Evolutionary conservation across 805 yeast species (phyloP).

Genomic region (Wickerhamomyces chambardii): DNA sequence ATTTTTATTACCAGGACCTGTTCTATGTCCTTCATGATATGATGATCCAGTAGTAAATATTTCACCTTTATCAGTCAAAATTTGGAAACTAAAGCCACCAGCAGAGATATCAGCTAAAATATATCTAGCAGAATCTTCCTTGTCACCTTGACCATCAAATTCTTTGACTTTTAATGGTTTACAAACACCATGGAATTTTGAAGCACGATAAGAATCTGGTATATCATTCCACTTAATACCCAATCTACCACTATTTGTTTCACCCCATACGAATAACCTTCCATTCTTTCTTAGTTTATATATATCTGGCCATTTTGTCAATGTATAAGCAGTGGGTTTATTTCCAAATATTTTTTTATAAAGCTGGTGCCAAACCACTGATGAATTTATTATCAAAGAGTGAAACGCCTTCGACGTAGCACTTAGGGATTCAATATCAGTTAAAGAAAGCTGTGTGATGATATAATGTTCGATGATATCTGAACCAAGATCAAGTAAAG

Average conservation of each 20-base stretch:
- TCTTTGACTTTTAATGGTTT: constrained; percentile 28
- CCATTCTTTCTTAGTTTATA: constrained; percentile 31
- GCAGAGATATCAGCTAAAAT: constrained; percentile 41
- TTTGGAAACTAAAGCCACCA: constrained; percentile 58
- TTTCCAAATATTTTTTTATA: constrained; percentile 36
- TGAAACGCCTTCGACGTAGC: constrained; percentile 29
- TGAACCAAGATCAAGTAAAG: background rate
- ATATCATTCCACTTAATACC: constrained; percentile 28
- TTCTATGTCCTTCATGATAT: constrained; percentile 28
- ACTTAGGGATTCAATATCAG: constrained; percentile 32
- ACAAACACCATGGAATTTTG: constrained; percentile 21
- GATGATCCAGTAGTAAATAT: constrained; percentile 44
- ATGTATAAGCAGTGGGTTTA: constrained; percentile 30
- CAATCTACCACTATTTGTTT: constrained; percentile 31
- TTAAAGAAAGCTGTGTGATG: constrained; percentile 12
- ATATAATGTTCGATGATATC: constrained; percentile 30
- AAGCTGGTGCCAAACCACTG: constrained; percentile 33
- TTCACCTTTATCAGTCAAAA: constrained; percentile 46
- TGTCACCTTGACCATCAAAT: too few species aligned
- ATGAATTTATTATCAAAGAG: constrained; percentile 24
- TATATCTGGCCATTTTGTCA: constrained; percentile 40
- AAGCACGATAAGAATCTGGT: constrained; percentile 15
- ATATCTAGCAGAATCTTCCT: constrained; percentile 16
- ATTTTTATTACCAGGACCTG: constrained; percentile 27
- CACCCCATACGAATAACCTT: constrained; percentile 44